Evolutionary conservation across 2,329 filamentous ascomycete species (phyloP).

Genomic region (Dactylellina parvicollis): DNA sequence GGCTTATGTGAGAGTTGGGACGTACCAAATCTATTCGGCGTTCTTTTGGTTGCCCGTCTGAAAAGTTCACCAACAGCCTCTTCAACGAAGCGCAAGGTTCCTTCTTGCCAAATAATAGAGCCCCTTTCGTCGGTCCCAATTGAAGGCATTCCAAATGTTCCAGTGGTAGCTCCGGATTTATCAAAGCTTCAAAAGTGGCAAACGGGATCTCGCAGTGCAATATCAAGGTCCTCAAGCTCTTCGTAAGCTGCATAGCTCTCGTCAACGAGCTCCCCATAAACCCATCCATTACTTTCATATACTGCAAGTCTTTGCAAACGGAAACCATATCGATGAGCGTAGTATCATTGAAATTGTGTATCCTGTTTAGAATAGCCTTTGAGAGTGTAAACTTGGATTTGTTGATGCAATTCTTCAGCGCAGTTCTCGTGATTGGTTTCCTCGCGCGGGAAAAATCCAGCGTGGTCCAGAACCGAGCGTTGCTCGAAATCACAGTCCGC

Average conservation of each 20-base stretch:
- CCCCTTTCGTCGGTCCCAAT: constrained; percentile 12
- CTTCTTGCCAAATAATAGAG: constrained; percentile 16
- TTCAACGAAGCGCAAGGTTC: constrained; percentile 32
- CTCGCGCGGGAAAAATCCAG: constrained; percentile 64
- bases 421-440: constrained; percentile 60
- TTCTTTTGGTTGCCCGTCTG: background rate
- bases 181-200: constrained; percentile 49
- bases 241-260: constrained; percentile 35
- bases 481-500: constrained; percentile 63
- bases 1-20: too few relatives aligned
- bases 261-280: constrained; percentile 45
- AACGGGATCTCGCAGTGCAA: constrained; percentile 53
- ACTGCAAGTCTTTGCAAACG: constrained; percentile 49
- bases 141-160: constrained; percentile 34
- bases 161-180: constrained; percentile 20
- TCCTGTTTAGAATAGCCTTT: constrained; percentile 42
- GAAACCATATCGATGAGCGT: constrained; percentile 47
- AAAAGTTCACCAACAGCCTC: constrained; percentile 34
- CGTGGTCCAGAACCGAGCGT: constrained; percentile 63
- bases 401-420: constrained; percentile 54
- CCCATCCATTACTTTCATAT: constrained; percentile 43
- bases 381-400: constrained; percentile 51
- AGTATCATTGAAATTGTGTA: constrained; percentile 34
- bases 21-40: constrained; percentile 15
- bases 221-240: constrained; percentile 54